Percentiles rank a stretch among this genome's conserved stretches.
These are phyloP conservation scores for Pseudogymnoascus sp. DNA, from an alignment of 2,329 filamentous ascomycete species.

Conservation along the genomic window DNA sequence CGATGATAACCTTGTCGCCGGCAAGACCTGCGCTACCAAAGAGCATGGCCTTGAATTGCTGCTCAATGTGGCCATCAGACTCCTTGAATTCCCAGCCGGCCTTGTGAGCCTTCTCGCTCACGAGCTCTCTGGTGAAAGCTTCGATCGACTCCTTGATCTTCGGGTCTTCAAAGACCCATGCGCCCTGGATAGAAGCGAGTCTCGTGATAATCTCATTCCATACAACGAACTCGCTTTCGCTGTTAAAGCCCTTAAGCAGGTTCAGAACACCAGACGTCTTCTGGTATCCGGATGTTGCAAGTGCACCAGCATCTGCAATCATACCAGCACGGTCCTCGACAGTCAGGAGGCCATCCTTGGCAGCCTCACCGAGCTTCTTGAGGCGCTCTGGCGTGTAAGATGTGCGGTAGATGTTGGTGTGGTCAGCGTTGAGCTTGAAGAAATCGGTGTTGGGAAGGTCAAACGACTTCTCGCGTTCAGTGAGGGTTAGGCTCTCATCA, in stretches of 20 bases:
- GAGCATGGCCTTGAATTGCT: slow-evolving; percentile 89
- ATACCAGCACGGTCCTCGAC: slow-evolving; percentile 92
- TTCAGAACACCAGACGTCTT: slow-evolving; percentile 85
- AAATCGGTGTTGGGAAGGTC: slow-evolving; percentile 74
- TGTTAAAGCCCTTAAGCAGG: slow-evolving; percentile 75
- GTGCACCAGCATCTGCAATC: slow-evolving; percentile 84
- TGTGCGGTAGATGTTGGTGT: slow-evolving; percentile 86
- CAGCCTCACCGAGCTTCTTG: slow-evolving; percentile 77
- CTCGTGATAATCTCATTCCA: slow-evolving; percentile 87
- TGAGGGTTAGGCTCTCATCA: slow-evolving; percentile 64
- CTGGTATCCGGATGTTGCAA: slow-evolving; percentile 84
- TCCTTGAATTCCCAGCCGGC: slow-evolving; percentile 83
- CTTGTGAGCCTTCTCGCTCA: slow-evolving; percentile 71
- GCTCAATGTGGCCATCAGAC: slow-evolving; percentile 76
- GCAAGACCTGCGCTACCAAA: slow-evolving; percentile 75
- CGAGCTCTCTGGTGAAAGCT: slow-evolving; percentile 70
- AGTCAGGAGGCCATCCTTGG: slow-evolving; percentile 67
- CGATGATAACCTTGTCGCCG: slow-evolving; percentile 69
- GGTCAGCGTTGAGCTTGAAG: slow-evolving; percentile 94
- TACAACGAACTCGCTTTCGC: slow-evolving; percentile 82
- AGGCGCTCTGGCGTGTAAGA: slow-evolving; percentile 78
- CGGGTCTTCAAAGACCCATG: slow-evolving; percentile 83
- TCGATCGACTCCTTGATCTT: slow-evolving; percentile 66
- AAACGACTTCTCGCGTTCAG: slow-evolving; percentile 64
- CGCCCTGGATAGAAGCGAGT: slow-evolving; percentile 66